phyloP scores from a whole-genome alignment of 2,329 filamentous ascomycete species.

The Talaromyces sp. region DNA sequence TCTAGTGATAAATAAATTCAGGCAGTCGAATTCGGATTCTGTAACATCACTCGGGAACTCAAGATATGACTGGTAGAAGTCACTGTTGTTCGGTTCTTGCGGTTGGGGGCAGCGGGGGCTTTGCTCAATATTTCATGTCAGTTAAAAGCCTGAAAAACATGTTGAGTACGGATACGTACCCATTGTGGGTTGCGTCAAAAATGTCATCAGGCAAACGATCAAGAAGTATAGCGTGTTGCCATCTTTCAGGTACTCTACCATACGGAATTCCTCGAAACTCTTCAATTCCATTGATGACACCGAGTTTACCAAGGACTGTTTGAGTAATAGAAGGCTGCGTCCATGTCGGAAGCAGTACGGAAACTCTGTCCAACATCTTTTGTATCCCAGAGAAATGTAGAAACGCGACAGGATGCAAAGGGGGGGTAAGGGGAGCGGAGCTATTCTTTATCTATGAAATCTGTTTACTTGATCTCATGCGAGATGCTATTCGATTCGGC shows the following conservation, averaged over 20 bases:
- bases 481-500: neutral
- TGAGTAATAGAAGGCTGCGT: neutral
- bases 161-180: neutral
- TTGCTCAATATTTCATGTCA: neutral
- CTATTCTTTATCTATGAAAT: neutral
- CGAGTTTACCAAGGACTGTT: neutral
- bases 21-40: conserved; percentile 7
- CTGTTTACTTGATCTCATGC: neutral
- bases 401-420: neutral
- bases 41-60: neutral
- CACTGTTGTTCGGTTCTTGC: neutral
- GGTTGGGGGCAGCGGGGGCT: conserved; percentile 1
- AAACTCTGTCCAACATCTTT: neutral
- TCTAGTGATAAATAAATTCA: conserved; percentile 1
- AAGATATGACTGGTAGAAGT: conserved; percentile 3
- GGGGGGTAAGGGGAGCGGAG: neutral
- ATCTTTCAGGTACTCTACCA: conserved; percentile 58
- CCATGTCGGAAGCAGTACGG: neutral
- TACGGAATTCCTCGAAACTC: conserved; percentile 73
- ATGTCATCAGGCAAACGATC: neutral
- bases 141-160: neutral
- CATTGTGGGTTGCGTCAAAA: conserved; percentile 1
- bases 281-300: conserved; percentile 47
- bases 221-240: neutral
- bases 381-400: neutral